Evolutionary conservation across 2,329 filamentous ascomycete genomes (phyloP), one percentile per base, ranked within the genome.

Genomic region (Phaeophleospora eucalypticola): DNA sequence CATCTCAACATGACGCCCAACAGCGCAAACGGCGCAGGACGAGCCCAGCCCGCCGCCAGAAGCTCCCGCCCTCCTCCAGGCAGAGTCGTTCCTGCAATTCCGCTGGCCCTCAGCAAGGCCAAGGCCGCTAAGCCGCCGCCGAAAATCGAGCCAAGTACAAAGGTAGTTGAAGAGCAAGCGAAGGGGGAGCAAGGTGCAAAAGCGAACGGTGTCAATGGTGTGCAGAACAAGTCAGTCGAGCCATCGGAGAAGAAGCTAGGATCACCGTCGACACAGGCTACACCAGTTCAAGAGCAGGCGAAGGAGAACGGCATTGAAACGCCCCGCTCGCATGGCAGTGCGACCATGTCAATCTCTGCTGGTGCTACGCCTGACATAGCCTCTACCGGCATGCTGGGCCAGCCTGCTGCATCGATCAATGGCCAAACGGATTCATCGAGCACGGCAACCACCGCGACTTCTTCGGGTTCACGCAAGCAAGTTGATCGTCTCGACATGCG

Each of bases 1-100:
- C 20, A 41, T 36, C 15, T 34, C 18, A 18, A n/a, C 38, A 42
- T 27, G 34, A 18, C 16, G 16, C 17, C 38, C 36, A 43, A 27
- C 33, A 10, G 19, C 18, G 24, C 24, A 29, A 29, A 29, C 24
- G 24, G 24, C 24, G 24, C 24, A 12, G 24, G 24, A 29, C 24
- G 24, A 29, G 12, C 24, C 12, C 24, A 29, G 24, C 12, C 24
- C 12, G 24, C 24, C 24, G 24, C 24, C 24, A 29, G 24, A 12
- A 29, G 12, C 12, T 7, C 24, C 12, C 24, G 24, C 24, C 6
- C 6, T 29, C 24, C 24, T 32, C 41, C 52, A 18, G 52, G 45
- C 36, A 56, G 61, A 27, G 53, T 65, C 19, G 48, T 61, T 20
- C 60, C 60, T n/a, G 62, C 60, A n/a, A 61, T 65, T 40, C 62